Conservation (phyloP, 331 rosid species). For the Saraca asoca region DNA sequence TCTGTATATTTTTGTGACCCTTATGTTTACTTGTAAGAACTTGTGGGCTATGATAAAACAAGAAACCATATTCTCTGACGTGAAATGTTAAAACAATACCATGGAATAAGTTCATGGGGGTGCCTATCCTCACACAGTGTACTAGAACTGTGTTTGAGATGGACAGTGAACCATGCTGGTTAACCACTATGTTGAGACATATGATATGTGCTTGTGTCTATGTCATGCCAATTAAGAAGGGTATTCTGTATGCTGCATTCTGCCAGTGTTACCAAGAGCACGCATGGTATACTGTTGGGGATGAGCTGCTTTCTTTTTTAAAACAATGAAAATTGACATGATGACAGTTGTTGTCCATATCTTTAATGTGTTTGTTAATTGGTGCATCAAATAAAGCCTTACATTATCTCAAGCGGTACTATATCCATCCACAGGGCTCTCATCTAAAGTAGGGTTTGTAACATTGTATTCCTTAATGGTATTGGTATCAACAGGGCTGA, state of each 20-base stretch:
- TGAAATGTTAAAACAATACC: background rate
- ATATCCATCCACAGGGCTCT: slow-evolving; percentile 17
- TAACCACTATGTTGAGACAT: slow-evolving; percentile 3
- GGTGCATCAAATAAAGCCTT: background rate
- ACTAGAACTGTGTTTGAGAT: slow-evolving; percentile 18
- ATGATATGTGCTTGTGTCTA: slow-evolving; percentile 4
- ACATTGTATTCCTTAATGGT: slow-evolving; percentile 1
- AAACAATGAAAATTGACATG: slow-evolving; percentile 2
- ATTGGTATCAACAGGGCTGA: slow-evolving; percentile 16
- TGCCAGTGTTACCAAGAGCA: background rate
- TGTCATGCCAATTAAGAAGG: slow-evolving; percentile 4
- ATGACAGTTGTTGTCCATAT: too few species aligned
- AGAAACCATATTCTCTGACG: background rate
- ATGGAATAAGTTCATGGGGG: background rate
- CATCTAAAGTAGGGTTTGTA: background rate
- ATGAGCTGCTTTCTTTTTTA: background rate
- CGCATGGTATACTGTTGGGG: background rate
- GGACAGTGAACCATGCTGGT: slow-evolving; percentile 7
- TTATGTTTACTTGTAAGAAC: slow-evolving; percentile 1
- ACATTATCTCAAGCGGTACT: slow-evolving; percentile 1
- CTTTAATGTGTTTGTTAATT: too few species aligned
- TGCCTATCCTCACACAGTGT: slow-evolving; percentile 20
- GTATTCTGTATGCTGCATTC: background rate
- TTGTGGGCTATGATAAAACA: background rate
- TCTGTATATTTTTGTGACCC: background rate